Conservation (phyloP, 345 rosid genomes). For the Syzygium jambos region DNA sequence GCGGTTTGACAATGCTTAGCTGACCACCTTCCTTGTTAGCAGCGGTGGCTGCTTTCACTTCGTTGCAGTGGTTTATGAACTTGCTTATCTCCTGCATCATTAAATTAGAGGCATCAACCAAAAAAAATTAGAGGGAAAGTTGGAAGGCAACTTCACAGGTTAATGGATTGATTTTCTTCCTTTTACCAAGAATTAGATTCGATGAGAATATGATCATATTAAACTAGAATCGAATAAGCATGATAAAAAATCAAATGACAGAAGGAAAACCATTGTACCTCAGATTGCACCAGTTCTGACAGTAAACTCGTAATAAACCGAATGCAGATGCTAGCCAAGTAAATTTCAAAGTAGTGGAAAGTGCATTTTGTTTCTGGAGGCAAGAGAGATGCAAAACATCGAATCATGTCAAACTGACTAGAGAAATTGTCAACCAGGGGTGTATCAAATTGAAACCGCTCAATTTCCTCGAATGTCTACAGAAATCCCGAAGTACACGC, state of each 20-base stretch:
- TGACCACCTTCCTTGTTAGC: conserved; percentile 82
- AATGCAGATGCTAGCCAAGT: not conserved
- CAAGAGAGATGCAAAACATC: not conserved
- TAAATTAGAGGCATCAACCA: not conserved
- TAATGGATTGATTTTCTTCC: not conserved
- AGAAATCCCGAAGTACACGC: not conserved
- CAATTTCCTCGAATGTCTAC: not conserved
- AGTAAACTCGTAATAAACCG: not conserved
- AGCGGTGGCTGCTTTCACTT: conserved; percentile 68
- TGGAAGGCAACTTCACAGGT: not conserved
- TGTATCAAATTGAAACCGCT: not conserved
- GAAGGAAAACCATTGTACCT: not conserved
- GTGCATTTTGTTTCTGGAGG: not conserved
- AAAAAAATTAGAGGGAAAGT: not conserved
- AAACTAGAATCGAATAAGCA: not conserved
- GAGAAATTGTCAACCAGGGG: not conserved
- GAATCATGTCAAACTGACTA: not conserved
- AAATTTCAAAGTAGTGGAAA: not conserved
- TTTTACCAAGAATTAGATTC: not conserved
- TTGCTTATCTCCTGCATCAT: conserved; percentile 58
- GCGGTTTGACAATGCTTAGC: conserved; percentile 46
- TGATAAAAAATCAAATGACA: not conserved
- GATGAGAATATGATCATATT: not conserved
- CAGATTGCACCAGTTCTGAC: not conserved
- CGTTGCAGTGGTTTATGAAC: conserved; percentile 86